Base-by-base conservation (phyloP, 2,329 filamentous ascomycete species). In the Trichoderma polysporum region DNA sequence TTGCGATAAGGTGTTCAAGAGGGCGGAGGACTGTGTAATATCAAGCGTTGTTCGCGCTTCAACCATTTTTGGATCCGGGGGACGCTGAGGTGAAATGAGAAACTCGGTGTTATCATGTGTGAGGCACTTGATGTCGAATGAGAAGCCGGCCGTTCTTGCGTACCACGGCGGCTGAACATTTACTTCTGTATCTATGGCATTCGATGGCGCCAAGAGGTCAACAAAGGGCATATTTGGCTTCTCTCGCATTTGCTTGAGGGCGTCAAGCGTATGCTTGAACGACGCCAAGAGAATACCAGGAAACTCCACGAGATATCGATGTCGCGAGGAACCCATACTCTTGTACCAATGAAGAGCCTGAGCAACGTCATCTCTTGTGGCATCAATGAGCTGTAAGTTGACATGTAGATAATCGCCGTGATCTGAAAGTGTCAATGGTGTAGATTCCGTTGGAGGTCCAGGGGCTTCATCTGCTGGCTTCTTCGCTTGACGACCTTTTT, bases 271-370 rank as follows among this genome's bases (percentile, higher is more conserved):
- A 29, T 85, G 84, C 29, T 82, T 76, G 70, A 90, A 90, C 0
- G 87, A 81, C 0, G 84, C 81, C 2, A 89, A 76, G 2, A 90
- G 74, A 4, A 90, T 77, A 0, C 84, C 85, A 0, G 87, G 88
- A 66, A 90, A 90, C 69, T 90, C 88, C 1, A 90, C 80, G 0
- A 90, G 78, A 17, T 71, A 74, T 41, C 72, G 70, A 25, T 67
- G 61, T 15, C 70, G 61, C 2, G 35, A 41, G 0, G 50, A 13
- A 0, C 68, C 72, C 35, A 70, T 66, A 9, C 67, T 61, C 15
- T 69, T 71, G 69, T 71, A 78, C 77, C 78, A 80, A 2, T 64
- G 58, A 6, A 79, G 71, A 2, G 72, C 71, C n/a, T 73, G 67
- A 0, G 58, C 9, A 1, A 77, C 49, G 27, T 75, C 73, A 7